A percentile compares a stretch with the other conserved stretches of the same genome.
These are phyloP conservation scores for Hemerocallis citrina DNA, from an alignment of 106 monocot species.

Conservation along the genomic window DNA sequence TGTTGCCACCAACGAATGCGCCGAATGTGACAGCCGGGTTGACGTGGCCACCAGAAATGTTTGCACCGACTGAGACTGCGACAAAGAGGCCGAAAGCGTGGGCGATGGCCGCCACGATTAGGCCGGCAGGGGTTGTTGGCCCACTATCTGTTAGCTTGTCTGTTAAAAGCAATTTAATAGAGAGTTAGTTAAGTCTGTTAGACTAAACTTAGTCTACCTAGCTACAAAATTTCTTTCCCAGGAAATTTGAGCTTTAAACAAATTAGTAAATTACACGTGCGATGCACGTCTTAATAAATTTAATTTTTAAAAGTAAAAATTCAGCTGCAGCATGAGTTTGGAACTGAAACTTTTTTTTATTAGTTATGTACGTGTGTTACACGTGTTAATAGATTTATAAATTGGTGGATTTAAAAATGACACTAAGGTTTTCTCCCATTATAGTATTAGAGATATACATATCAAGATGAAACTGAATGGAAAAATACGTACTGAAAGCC, in stretches of 20 bases:
- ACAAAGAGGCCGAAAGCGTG: slow-evolving; percentile 43
- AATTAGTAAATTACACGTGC: no score
- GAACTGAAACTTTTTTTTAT: no score
- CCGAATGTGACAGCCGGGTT: slow-evolving; percentile 52
- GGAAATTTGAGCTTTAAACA: no score
- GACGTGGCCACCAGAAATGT: slow-evolving; percentile 48
- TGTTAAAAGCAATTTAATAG: background rate
- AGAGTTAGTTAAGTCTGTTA: no score
- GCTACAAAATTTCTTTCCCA: no score
- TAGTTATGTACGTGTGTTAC: background rate
- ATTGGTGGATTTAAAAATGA: no score
- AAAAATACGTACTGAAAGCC: slow-evolving; percentile 15
- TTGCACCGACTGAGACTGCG: slow-evolving; percentile 25
- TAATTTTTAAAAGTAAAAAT: no score
- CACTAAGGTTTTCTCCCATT: no score
- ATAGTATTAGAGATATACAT: background rate
- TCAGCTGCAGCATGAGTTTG: no score
- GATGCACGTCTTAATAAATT: no score
- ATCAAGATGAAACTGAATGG: background rate
- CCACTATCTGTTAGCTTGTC: slow-evolving; percentile 26
- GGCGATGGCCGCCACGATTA: slow-evolving; percentile 22
- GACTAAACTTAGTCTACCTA: no score
- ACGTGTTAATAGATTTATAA: background rate
- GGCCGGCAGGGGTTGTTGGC: slow-evolving; percentile 17
- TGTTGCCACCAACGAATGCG: slow-evolving; percentile 45